Percentiles rank a stretch among this genome's conserved stretches.
phyloP scores from a whole-genome alignment of 164 flowering plant species.

The Stephania yunnanensis region DNA sequence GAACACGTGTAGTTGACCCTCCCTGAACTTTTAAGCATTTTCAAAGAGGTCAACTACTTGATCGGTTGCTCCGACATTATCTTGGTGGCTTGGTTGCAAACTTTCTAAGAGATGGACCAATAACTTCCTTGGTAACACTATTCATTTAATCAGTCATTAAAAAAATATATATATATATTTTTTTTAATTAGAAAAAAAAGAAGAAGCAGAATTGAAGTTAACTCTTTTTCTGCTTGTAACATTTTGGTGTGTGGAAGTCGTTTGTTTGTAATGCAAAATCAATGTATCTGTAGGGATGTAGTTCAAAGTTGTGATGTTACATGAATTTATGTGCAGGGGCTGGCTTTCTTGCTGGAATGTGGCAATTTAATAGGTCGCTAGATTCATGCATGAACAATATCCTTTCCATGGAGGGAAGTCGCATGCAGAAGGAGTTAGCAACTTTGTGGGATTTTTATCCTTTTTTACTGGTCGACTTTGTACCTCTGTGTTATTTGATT shows the following conservation, averaged over 20 bases:
- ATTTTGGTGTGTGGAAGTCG: not conserved
- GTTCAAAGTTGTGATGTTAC: not conserved
- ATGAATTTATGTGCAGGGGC: conserved; percentile 38
- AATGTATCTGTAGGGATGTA: not conserved
- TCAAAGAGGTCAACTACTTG: no score
- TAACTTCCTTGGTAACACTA: no score
- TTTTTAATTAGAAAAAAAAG: not conserved
- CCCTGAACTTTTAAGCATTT: no score
- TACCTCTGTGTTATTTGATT: not conserved
- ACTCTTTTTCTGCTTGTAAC: not conserved
- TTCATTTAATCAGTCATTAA: no score
- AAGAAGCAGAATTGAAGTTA: not conserved
- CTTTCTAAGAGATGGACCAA: no score
- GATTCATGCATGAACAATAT: conserved; percentile 46
- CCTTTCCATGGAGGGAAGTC: conserved; percentile 56
- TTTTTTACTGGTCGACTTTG: not conserved
- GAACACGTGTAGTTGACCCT: no score
- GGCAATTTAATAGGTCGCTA: conserved; percentile 38
- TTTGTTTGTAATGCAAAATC: no score
- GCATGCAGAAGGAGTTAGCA: conserved; percentile 58
- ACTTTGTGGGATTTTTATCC: conserved; percentile 37
- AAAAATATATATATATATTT: no score
- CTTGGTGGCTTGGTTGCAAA: no score
- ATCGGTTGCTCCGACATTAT: no score
- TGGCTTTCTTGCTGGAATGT: conserved; percentile 37